These are phyloP conservation scores for Phaeosphaeria sp. DNA, from an alignment of 2,329 filamentous ascomycete genomes.

Conservation along the genomic window DNA sequence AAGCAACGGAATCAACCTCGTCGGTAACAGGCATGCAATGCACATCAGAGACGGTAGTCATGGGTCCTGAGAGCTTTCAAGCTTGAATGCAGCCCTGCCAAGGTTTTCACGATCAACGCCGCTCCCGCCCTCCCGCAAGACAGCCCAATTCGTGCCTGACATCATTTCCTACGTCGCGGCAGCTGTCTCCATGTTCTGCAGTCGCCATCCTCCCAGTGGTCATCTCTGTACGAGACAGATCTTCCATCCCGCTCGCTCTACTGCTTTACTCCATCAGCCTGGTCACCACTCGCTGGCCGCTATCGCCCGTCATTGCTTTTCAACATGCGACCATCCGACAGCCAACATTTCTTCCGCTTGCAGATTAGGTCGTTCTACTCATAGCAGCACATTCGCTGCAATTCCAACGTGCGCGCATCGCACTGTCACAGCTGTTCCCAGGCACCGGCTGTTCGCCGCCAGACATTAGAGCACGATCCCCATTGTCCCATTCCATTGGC, in stretches of 20 bases:
- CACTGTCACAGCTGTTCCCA: slow-evolving; percentile 32
- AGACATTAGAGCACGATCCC: slow-evolving; percentile 40
- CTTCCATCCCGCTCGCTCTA: background rate
- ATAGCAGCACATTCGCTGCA: slow-evolving; percentile 32
- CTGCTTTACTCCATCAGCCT: background rate
- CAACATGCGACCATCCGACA: slow-evolving; percentile 25
- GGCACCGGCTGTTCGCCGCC: slow-evolving; percentile 38
- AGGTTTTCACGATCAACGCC: slow-evolving; percentile 13
- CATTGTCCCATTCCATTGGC: slow-evolving; percentile 41
- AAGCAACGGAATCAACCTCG: background rate
- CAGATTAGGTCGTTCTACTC: slow-evolving; percentile 23
- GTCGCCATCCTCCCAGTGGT: background rate
- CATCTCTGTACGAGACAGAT: background rate
- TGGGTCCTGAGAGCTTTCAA: slow-evolving; percentile 4
- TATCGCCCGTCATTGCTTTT: slow-evolving; percentile 20
- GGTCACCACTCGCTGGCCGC: slow-evolving; percentile 11
- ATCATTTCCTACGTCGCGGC: slow-evolving; percentile 5
- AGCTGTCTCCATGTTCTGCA: slow-evolving; percentile 1
- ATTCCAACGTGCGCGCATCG: slow-evolving; percentile 37
- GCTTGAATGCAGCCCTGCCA: slow-evolving; percentile 22
- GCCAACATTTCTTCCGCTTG: slow-evolving; percentile 17
- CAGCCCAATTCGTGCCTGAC: slow-evolving; percentile 18
- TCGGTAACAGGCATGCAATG: background rate
- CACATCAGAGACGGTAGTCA: slow-evolving; percentile 2
- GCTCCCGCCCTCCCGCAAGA: slow-evolving; percentile 21